Base-by-base conservation (phyloP, 768 basidiomycete genomes). In the Imleria badia region DNA sequence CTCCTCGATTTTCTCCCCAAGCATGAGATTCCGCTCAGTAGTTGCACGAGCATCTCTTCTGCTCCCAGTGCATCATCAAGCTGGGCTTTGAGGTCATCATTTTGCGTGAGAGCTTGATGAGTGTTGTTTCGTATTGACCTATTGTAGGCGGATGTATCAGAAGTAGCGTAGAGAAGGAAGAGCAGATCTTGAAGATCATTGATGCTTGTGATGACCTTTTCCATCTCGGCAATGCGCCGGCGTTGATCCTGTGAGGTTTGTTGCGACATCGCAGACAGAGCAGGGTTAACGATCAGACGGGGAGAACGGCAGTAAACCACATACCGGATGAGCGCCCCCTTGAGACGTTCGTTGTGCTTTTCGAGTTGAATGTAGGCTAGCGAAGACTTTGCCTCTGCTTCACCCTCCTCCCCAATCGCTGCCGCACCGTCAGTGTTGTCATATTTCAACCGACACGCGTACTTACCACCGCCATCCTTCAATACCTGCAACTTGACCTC, bases 1-100 rank as follows among this genome's bases (percentile, higher is more conserved):
- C 72, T 98, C 94, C 68, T 98, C 97, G 60, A 98, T 94, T 84
- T 94, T 95, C 91, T 98, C 96, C 56, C 91, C 88, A 43, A 98
- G 82, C 73, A 88, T 82, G 19, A 98, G 79, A 66, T 97, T 98
- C 5, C 95, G 84, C 63, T 97, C 96, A 0, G 96, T 99, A 99
- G 79, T 63, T 92, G 89, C 20, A 97, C 93, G 15, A 98, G 82
- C 82, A 99, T 89, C 56, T 99, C 97, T 69, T 98, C 96, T 0
- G 94, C 94, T 15, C 91, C 93, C 2, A 96, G 77, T 0, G 97
- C 93, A 69, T 95, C 94, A 63, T 99, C 97, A 3, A 98, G 83
- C 69, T 98, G 96, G 12, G 84, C 64, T 69, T 98, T 98, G 56
- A 99, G 83, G 54, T 96, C 92, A 57, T 96, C 96, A 31, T 98